phyloP scores from a whole-genome alignment of 495 filamentous ascomycete genomes.

The Penicillium herquei region DNA sequence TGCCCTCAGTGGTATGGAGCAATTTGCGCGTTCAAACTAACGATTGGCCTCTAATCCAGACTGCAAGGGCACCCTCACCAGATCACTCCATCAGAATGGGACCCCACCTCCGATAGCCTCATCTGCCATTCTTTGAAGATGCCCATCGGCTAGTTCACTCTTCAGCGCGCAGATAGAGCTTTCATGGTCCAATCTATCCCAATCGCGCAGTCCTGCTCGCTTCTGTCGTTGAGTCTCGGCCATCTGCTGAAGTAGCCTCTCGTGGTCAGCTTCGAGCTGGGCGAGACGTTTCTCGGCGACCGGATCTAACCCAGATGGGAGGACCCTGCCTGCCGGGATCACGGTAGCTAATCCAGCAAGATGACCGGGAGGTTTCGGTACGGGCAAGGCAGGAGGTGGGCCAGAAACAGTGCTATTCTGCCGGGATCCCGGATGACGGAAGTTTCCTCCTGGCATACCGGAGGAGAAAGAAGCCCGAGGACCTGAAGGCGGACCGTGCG shows the following conservation, averaged over 20 bases:
- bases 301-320: conserved; percentile 38
- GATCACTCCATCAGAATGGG: conserved; percentile 33
- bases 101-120: conserved; percentile 46
- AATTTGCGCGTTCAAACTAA: too few species aligned
- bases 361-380: conserved; percentile 51
- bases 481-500: conserved; percentile 40
- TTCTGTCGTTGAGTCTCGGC: conserved; percentile 55
- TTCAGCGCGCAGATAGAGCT: conserved; percentile 56
- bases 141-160: conserved; percentile 61
- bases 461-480: conserved; percentile 41
- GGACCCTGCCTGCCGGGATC: conserved; percentile 49
- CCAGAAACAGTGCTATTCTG: conserved; percentile 47
- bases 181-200: conserved; percentile 59
- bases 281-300: conserved; percentile 46
- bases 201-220: conserved; percentile 52
- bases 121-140: conserved; percentile 56
- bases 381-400: conserved; percentile 43
- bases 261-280: conserved; percentile 54
- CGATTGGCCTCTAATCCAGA: too few species aligned
- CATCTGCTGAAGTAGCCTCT: conserved; percentile 53
- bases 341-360: conserved; percentile 50
- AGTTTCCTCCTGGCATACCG: conserved; percentile 24
- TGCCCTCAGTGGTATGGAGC: background rate
- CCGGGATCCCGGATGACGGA: conserved; percentile 43
- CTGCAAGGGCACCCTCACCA: too few species aligned